These are phyloP conservation scores for Hortiboletus campestris DNA, from an alignment of 768 basidiomycete species.

Conservation along the genomic window DNA sequence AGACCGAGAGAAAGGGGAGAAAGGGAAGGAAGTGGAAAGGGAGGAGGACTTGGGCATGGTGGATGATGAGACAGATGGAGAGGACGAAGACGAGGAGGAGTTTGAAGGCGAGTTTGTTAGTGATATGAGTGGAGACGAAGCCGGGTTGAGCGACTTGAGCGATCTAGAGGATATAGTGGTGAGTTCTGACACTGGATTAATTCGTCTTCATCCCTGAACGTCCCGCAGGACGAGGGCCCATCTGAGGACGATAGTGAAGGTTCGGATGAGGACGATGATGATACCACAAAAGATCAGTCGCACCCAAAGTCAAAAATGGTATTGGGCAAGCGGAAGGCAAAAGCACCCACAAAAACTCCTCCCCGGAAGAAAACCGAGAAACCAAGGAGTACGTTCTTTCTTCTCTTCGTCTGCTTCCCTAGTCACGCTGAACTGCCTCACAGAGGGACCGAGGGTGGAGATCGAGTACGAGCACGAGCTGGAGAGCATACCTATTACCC, in stretches of 20 bases:
- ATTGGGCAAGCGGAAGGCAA: slow-evolving; percentile 70
- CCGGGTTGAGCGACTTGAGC: slow-evolving; percentile 43
- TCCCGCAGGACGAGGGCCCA: slow-evolving; percentile 31
- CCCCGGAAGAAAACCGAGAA: slow-evolving; percentile 58
- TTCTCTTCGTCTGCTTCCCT: neutral
- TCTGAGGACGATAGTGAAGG: slow-evolving; percentile 44
- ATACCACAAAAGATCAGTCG: slow-evolving; percentile 36
- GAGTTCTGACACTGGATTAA: slow-evolving; percentile 26
- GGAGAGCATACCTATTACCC: slow-evolving; percentile 60
- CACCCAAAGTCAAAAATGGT: slow-evolving; percentile 41
- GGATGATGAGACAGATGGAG: slow-evolving; percentile 56
- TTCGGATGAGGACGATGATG: slow-evolving; percentile 40
- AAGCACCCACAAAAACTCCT: slow-evolving; percentile 39
- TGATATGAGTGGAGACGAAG: slow-evolving; percentile 52
- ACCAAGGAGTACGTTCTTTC: slow-evolving; percentile 53
- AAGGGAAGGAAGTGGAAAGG: slow-evolving; percentile 43
- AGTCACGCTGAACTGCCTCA: slow-evolving; percentile 14
- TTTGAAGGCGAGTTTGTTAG: slow-evolving; percentile 58
- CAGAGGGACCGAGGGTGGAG: slow-evolving; percentile 81
- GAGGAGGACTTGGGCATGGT: slow-evolving; percentile 38
- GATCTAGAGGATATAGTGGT: slow-evolving; percentile 69
- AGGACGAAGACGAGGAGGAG: slow-evolving; percentile 44
- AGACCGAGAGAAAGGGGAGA: slow-evolving; percentile 66
- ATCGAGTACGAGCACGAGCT: slow-evolving; percentile 97
- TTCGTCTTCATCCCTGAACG: slow-evolving; percentile 19